A percentile compares a stretch with the other conserved stretches of the same genome.
These are phyloP conservation scores for Candida verbasci DNA, from an alignment of 805 yeast species.

Conservation along the genomic window DNA sequence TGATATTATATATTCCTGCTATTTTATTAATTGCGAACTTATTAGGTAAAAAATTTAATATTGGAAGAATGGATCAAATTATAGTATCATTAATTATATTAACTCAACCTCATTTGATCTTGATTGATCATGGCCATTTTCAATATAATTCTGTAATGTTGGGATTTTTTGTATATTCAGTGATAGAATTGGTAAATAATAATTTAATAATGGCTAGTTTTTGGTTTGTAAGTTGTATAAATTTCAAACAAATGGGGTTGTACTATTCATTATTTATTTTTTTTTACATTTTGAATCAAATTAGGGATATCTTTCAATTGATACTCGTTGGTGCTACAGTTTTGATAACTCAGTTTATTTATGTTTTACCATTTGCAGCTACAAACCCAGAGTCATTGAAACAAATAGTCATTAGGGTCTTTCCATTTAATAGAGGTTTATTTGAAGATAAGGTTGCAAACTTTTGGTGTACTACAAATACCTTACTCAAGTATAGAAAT, in stretches of 20 bases:
- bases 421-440: slow-evolving; percentile 89
- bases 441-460: slow-evolving; percentile 98
- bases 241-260: slow-evolving; percentile 93
- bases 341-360: slow-evolving; percentile 42
- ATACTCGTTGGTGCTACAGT: slow-evolving; percentile 63
- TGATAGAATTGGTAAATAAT: slow-evolving; percentile 61
- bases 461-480: slow-evolving; percentile 94
- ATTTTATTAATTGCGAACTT: slow-evolving; percentile 66
- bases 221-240: slow-evolving; percentile 70
- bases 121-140: slow-evolving; percentile 96
- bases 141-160: slow-evolving; percentile 94
- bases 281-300: slow-evolving; percentile 62
- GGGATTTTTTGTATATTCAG: slow-evolving; percentile 69
- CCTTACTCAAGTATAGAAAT: slow-evolving; percentile 65
- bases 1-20: slow-evolving; percentile 73
- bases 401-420: slow-evolving; percentile 65
- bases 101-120: slow-evolving; percentile 74
- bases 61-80: slow-evolving; percentile 69
- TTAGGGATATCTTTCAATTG: slow-evolving; percentile 46
- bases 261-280: slow-evolving; percentile 90
- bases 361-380: slow-evolving; percentile 59
- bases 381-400: slow-evolving; percentile 23
- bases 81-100: slow-evolving; percentile 74
- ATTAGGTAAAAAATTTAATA: slow-evolving; percentile 55
- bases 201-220: slow-evolving; percentile 65